Percentiles rank a stretch among this genome's conserved stretches.
Evolutionary conservation across 805 yeast species (phyloP).

Genomic region (Sugiyamaella floridensis): DNA sequence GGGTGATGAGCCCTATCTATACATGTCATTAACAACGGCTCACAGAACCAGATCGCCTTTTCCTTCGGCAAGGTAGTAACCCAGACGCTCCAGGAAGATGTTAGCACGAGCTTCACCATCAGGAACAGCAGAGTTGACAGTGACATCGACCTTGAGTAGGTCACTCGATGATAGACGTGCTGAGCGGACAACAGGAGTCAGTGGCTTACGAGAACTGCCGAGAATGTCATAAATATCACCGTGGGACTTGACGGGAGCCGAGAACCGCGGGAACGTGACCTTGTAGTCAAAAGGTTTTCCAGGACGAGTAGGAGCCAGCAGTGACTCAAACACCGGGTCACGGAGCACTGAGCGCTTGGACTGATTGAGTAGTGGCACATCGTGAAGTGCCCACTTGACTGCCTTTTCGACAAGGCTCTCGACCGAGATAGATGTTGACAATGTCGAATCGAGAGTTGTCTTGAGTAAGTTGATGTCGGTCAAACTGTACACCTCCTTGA

Average conservation of each 20-base stretch:
- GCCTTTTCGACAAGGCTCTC: slow-evolving; percentile 38
- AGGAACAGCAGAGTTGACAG: slow-evolving; percentile 31
- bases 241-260: slow-evolving; percentile 16
- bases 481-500: slow-evolving; percentile 13
- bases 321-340: slow-evolving; percentile 55
- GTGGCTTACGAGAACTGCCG: slow-evolving; percentile 15
- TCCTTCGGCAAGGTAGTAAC: slow-evolving; percentile 23
- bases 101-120: slow-evolving; percentile 42
- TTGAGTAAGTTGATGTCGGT: slow-evolving; percentile 16
- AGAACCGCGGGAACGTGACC: slow-evolving; percentile 25
- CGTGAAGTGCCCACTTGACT: slow-evolving; percentile 36
- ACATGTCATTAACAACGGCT: background rate
- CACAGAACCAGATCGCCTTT: slow-evolving; percentile 19
- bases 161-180: slow-evolving; percentile 20
- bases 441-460: slow-evolving; percentile 18
- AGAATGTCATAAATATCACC: slow-evolving; percentile 29
- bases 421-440: slow-evolving; percentile 27
- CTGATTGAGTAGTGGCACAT: slow-evolving; percentile 35
- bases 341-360: slow-evolving; percentile 36
- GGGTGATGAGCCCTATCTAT: background rate
- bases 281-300: slow-evolving; percentile 36
- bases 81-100: slow-evolving; percentile 27
- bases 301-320: slow-evolving; percentile 39
- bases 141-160: slow-evolving; percentile 19
- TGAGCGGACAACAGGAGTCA: slow-evolving; percentile 3